Percentiles rank a stretch among this genome's conserved stretches.
phyloP scores from a whole-genome alignment of 805 yeast genomes.

The Wickerhamomyces silvicola region DNA sequence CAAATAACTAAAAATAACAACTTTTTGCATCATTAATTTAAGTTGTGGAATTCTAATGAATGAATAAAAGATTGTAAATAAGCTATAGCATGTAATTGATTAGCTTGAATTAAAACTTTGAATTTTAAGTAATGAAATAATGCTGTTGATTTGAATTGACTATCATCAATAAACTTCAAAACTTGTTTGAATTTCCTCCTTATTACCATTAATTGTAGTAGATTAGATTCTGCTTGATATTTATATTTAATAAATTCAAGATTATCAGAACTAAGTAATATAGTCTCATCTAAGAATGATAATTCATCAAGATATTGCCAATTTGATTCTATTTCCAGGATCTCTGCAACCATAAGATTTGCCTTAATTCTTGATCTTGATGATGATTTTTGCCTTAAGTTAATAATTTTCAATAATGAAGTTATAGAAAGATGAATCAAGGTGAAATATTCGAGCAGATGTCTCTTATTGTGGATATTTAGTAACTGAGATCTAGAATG shows the following conservation, averaged over 20 bases:
- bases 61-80: slow-evolving; percentile 3
- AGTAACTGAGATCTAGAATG: slow-evolving; percentile 6
- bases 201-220: slow-evolving; percentile 3
- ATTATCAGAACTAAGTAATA: slow-evolving; percentile 10
- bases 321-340: slow-evolving; percentile 11
- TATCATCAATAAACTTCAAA: slow-evolving; percentile 1
- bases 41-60: neutral
- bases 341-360: slow-evolving; percentile 23
- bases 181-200: slow-evolving; percentile 9
- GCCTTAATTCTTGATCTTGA: slow-evolving; percentile 21
- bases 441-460: slow-evolving; percentile 26
- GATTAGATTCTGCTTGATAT: slow-evolving; percentile 5
- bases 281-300: slow-evolving; percentile 9
- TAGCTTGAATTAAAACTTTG: slow-evolving; percentile 3
- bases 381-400: slow-evolving; percentile 22
- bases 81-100: slow-evolving; percentile 10
- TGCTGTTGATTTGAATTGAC: neutral
- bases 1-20: slow-evolving; percentile 8
- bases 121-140: slow-evolving; percentile 8
- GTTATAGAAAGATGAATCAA: slow-evolving; percentile 24
- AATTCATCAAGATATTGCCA: neutral
- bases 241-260: neutral
- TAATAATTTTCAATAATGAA: slow-evolving; percentile 15
- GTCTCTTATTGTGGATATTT: slow-evolving; percentile 13
- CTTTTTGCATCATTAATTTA: slow-evolving; percentile 3